Evolutionary conservation across 306 rosid genomes (phyloP), one percentile per base, ranked within the genome.

Genomic region (Cucumis melo): DNA sequence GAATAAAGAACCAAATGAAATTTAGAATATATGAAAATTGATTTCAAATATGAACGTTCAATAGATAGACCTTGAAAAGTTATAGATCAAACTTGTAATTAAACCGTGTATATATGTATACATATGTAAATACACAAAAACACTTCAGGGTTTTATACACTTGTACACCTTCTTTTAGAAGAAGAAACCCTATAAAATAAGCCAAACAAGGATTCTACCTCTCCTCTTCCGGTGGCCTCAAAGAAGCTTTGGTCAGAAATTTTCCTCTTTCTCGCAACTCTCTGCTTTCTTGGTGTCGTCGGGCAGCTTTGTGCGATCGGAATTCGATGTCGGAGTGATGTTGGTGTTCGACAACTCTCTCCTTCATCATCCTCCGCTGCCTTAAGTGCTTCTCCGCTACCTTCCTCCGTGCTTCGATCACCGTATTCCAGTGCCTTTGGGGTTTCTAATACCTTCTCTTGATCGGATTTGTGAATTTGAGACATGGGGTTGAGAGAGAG

Each of bases 121-220:
- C 16, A 16, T 16, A 17, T 17, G 0, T 51, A 51, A 51, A 15
- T 51, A 51, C 16, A 32, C 8, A 29, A 29, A 29, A 29, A 61
- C 41, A 11, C 29, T 51, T 9, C n/a, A 39, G 17, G 71, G 59
- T 24, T 71, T 48, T 71, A 48, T 71, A 71, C 12, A 71, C 59
- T 71, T 14, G 57, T 44, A 56, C 41, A 71, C 27, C 75, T 71
- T 24, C 54, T 48, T 71, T 44, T 46, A 0, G 59, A 1, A 1
- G 75, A 71, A 14, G 75, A 71, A 24, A 48, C 58, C 20, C 59
- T 71, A 23, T 46, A 71, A 71, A 71, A 71, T 1, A 71, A 71
- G 21, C 8, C 58, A 71, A 71, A 71, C 56, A 71, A 71, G 41
- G 75, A 71, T n/a, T 71, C 75, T 44, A 71, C 75, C 75, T 71